These are phyloP conservation scores for Boletus subcaerulescens DNA, from an alignment of 768 basidiomycete genomes.

Conservation along the genomic window DNA sequence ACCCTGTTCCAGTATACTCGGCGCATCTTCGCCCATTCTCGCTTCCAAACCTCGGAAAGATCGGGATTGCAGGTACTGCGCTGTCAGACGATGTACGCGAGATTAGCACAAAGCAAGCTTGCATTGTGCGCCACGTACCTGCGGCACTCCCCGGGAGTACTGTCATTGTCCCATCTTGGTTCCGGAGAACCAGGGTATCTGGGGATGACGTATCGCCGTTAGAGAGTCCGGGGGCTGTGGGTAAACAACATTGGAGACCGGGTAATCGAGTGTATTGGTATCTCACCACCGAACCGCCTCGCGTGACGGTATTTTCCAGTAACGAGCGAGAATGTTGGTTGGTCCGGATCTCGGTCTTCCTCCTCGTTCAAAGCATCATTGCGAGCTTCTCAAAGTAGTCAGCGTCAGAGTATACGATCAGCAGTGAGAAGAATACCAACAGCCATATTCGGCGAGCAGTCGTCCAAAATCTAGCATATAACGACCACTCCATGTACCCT, in stretches of 20 bases:
- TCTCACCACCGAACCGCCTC: constrained; percentile 56
- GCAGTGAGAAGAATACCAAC: constrained; percentile 10
- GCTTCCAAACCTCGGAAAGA: constrained; percentile 81
- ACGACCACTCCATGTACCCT: constrained; percentile 68
- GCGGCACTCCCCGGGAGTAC: constrained; percentile 65
- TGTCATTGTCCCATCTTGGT: constrained; percentile 58
- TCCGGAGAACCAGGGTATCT: constrained; percentile 55
- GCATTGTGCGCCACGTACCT: constrained; percentile 41
- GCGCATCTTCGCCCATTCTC: constrained; percentile 72
- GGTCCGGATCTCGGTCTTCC: constrained; percentile 56
- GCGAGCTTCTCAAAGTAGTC: constrained; percentile 4
- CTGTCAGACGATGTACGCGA: constrained; percentile 36
- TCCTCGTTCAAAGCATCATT: constrained; percentile 18
- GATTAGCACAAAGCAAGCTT: constrained; percentile 1
- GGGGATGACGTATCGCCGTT: constrained; percentile 26
- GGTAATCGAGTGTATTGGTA: background rate
- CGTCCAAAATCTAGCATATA: constrained; percentile 79
- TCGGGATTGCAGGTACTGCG: constrained; percentile 66
- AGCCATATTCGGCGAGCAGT: constrained; percentile 42
- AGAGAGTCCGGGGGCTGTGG: constrained; percentile 10
- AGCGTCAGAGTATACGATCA: background rate
- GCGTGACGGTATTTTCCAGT: constrained; percentile 84
- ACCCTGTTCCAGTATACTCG: constrained; percentile 83
- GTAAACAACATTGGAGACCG: background rate
- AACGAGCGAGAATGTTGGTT: constrained; percentile 79